Evolutionary conservation across 2,329 filamentous ascomycete genomes (phyloP).

Genomic region (Claviceps purpurea): DNA sequence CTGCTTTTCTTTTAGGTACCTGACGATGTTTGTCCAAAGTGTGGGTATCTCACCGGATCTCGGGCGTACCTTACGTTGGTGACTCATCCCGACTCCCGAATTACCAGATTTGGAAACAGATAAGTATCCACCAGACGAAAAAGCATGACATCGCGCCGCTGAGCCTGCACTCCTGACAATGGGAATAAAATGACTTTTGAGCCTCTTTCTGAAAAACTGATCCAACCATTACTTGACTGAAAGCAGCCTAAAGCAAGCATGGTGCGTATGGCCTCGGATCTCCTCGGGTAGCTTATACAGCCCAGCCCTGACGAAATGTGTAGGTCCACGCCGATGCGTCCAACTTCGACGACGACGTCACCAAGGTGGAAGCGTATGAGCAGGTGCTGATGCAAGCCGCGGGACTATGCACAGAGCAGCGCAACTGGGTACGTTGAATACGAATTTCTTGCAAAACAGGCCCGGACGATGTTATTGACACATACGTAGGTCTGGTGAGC

Average conservation of each 20-base stretch:
- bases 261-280: background rate
- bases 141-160: constrained; percentile 4
- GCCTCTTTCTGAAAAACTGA: background rate
- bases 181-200: background rate
- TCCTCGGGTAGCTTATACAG: background rate
- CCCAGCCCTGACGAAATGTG: background rate
- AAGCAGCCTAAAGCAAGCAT: background rate
- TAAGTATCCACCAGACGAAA: constrained; percentile 3
- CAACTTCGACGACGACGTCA: constrained; percentile 52
- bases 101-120: background rate
- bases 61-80: background rate
- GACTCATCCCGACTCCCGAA: constrained; percentile 7
- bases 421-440: constrained; percentile 57
- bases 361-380: constrained; percentile 59
- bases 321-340: constrained; percentile 70
- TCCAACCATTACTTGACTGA: no score
- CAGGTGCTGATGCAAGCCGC: constrained; percentile 60
- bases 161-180: background rate
- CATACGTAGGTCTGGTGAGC: constrained; percentile 12
- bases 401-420: constrained; percentile 56
- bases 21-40: background rate
- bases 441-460: background rate
- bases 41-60: background rate
- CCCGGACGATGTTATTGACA: background rate
- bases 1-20: no score